Base-by-base conservation (phyloP, 257 asterid species). In the Schizonepeta tenuifolia region DNA sequence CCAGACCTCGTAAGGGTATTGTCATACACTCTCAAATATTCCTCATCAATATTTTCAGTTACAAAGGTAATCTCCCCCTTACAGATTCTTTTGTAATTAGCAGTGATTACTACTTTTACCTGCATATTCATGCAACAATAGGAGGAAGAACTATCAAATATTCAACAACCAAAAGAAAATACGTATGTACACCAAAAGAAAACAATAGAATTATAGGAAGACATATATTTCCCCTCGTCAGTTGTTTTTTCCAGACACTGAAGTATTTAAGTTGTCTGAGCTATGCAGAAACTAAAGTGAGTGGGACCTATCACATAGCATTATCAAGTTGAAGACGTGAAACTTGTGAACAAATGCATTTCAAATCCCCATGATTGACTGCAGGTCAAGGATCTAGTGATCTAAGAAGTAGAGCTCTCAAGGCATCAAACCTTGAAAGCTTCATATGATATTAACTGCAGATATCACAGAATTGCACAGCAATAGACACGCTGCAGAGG, bases 361-460 rank as follows among this genome's bases (percentile, higher is more conserved):
- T 66, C 5, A 62, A 40, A 53, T 53, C 11, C 31, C 49, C 20
- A 36, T 28, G 50, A 47, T 49, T 9, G 24, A 60, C 69, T 9
- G 26, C 9, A 35, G 44, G 33, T 46, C 9, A 21, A 60, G 47
- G 60, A 24, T 28, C 43, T 73, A 63, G 18, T 6, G 21, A 33
- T 53, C 46, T 22, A 9, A 54, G 53, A 35, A 43, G 24, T 14
- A 38, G 50, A 76, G 38, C 53, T 40, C 57, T 76, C 71, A 5
- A 21, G n/a, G 50, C 28, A 21, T 15, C 36, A 10, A 18, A 10
- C 20, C 1, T 9, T 9, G 49, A 35, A 35, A 61, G 36, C 18
- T 18, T n/a, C 65, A 62, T 54, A 36, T 11, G 17, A 58, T 64
- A 46, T 41, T 20, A 35, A 26, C 67, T 6, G 36, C 4, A 40